Evolutionary conservation across 768 basidiomycete genomes (phyloP).

Genomic region (Panellus pusillus): DNA sequence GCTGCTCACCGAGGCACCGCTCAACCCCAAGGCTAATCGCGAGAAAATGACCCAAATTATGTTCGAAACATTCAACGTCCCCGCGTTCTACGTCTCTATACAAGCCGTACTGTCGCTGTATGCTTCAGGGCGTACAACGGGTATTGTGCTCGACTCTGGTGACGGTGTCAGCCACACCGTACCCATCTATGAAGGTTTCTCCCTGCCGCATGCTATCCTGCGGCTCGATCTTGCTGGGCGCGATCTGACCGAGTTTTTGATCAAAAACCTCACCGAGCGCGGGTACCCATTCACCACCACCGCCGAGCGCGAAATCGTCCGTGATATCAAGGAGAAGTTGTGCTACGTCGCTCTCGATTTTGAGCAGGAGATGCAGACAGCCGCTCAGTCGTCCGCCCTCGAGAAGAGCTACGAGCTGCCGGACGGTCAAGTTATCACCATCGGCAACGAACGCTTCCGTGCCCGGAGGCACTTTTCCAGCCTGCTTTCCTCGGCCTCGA

Average conservation of each 20-base stretch:
- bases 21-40: conserved; percentile 91
- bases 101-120: conserved; percentile 91
- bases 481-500: conserved; percentile 89
- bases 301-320: conserved; percentile 90
- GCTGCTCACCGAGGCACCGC: conserved; percentile 86
- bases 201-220: conserved; percentile 89
- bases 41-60: conserved; percentile 97
- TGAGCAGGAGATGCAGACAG: conserved; percentile 90
- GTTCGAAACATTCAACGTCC: conserved; percentile 95
- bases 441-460: conserved; percentile 94
- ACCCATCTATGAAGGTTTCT: conserved; percentile 94
- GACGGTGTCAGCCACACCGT: conserved; percentile 97
- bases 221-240: conserved; percentile 92
- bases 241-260: conserved; percentile 82
- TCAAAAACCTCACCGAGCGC: conserved; percentile 86
- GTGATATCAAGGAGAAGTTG: conserved; percentile 97
- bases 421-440: conserved; percentile 95
- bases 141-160: conserved; percentile 94
- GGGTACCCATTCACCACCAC: conserved; percentile 95
- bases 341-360: conserved; percentile 95
- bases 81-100: conserved; percentile 90
- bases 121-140: conserved; percentile 93
- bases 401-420: conserved; percentile 93
- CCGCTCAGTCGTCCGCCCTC: conserved; percentile 82
- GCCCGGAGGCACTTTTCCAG: conserved; percentile 93